Base-by-base conservation (phyloP, 2,329 filamentous ascomycete species). In the Atkinsonella texensis region DNA sequence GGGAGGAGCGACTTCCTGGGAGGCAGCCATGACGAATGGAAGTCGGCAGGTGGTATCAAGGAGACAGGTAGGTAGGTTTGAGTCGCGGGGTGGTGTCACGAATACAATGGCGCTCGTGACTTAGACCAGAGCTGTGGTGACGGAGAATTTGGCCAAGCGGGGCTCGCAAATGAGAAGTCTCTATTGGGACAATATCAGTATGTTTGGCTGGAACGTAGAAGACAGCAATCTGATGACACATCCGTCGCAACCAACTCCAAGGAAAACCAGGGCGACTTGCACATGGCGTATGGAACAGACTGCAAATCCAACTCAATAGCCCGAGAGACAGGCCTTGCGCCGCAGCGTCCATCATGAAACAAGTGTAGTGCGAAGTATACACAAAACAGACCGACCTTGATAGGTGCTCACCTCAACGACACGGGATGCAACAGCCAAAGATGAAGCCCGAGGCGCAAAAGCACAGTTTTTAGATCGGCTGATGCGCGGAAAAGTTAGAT, bases 1-100 rank as follows among this genome's bases (percentile, higher is more conserved):
- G 62, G 76, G 62, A 57, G 77, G 64, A 51, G 76, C 69, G 54
- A 66, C 63, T 56, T 84, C 79, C 65, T 86, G 83, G 59, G 75
- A 65, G 53, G 74, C 65, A 63, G 83, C 83, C 84, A 87, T 87
- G 40, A 42, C 46, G 50, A 39, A 49, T 49, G 45, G 41, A 13
- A 48, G 35, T 32, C 43, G 40, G 32, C 31, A 15, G 20, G 28
- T 40, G 44, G 38, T 42, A 17, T 52, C 43, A 52, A 48, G 41
- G 12, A n/a, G 9, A 23, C 41, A 42, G 28, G 31, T 32, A 42
- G 28, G 31, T 32, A 43, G 54, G 55, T 50, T 53, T 58, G 50
- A 59, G 41, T 10, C 23, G 48, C 18, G 15, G 9, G 8, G 48
- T 17, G 41, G 13, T 44, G 43, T 46, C 40, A 32, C 32, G 42